Conservation (phyloP, 768 basidiomycete species). For the Calocybe indica region DNA sequence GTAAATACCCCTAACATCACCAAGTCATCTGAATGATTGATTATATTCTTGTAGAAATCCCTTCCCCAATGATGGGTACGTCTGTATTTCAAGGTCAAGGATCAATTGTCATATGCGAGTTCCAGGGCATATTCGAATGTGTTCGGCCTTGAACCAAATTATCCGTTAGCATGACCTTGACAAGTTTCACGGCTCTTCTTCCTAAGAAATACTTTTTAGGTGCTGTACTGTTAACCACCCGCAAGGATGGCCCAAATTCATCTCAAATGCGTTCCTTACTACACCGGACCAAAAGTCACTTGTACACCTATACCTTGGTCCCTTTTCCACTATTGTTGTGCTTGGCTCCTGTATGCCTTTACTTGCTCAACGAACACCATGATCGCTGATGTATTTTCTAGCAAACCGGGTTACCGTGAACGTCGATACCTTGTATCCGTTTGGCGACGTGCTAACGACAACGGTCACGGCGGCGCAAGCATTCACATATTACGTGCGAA, state of each 20-base stretch:
- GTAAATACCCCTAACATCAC: conserved; percentile 19
- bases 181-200: neutral
- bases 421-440: conserved; percentile 43
- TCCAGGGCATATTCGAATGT: conserved; percentile 38
- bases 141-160: conserved; percentile 42
- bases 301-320: conserved; percentile 41
- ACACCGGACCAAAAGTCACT: conserved; percentile 33
- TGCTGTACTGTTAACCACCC: conserved; percentile 47
- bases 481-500: conserved; percentile 40
- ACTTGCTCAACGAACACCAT: neutral
- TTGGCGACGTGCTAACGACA: conserved; percentile 37
- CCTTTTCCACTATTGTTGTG: conserved; percentile 33
- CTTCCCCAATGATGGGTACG: conserved; percentile 46
- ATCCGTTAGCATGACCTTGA: conserved; percentile 26
- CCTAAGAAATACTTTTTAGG: conserved; percentile 10
- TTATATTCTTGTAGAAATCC: conserved; percentile 32
- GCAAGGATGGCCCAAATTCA: conserved; percentile 49
- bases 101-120: neutral
- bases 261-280: conserved; percentile 41
- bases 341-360: conserved; percentile 27
- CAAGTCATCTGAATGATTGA: too few species aligned
- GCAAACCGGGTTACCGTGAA: conserved; percentile 33
- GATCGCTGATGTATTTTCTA: conserved; percentile 8
- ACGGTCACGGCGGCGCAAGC: conserved; percentile 32
- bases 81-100: conserved; percentile 17